phyloP scores from a whole-genome alignment of 2,329 filamentous ascomycete species.

The Fusarium incarnatum region DNA sequence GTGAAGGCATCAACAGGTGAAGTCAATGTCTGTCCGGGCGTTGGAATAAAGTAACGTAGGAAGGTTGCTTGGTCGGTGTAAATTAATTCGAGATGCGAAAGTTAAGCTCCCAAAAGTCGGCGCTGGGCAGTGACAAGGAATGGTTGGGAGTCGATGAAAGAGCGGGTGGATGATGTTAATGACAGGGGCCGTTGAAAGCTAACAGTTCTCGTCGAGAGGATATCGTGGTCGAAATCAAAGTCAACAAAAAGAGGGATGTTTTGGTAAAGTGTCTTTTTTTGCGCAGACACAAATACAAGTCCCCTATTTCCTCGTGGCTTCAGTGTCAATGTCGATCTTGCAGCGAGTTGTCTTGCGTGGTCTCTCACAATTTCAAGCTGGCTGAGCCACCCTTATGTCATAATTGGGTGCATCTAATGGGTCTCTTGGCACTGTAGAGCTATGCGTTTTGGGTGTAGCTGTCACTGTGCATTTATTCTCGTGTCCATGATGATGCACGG shows the following conservation, averaged over 20 bases:
- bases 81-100: conserved; percentile 10
- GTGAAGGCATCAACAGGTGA: conserved; percentile 47
- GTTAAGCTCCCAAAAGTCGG: conserved; percentile 31
- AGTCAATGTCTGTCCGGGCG: conserved; percentile 18
- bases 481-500: conserved; percentile 16
- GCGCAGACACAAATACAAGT: conserved; percentile 9
- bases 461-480: conserved; percentile 11
- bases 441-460: background rate
- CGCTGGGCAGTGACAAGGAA: conserved; percentile 41
- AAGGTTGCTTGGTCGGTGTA: background rate
- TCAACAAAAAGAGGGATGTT: conserved; percentile 22
- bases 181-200: conserved; percentile 35
- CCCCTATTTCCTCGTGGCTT: conserved; percentile 48
- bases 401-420: conserved; percentile 35
- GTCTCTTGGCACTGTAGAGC: conserved; percentile 31
- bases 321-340: conserved; percentile 43
- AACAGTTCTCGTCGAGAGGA: conserved; percentile 15
- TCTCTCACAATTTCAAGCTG: conserved; percentile 48
- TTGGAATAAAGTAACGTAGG: background rate
- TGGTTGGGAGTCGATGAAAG: conserved; percentile 42
- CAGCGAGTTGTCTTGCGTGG: conserved; percentile 47
- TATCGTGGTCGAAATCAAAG: conserved; percentile 12
- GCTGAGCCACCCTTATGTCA: conserved; percentile 50
- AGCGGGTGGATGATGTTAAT: conserved; percentile 32
- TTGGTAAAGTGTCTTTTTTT: conserved; percentile 37